Evolutionary conservation across 176 grass and related monocot genomes (phyloP).

Genomic region (Triticum timopheevii): DNA sequence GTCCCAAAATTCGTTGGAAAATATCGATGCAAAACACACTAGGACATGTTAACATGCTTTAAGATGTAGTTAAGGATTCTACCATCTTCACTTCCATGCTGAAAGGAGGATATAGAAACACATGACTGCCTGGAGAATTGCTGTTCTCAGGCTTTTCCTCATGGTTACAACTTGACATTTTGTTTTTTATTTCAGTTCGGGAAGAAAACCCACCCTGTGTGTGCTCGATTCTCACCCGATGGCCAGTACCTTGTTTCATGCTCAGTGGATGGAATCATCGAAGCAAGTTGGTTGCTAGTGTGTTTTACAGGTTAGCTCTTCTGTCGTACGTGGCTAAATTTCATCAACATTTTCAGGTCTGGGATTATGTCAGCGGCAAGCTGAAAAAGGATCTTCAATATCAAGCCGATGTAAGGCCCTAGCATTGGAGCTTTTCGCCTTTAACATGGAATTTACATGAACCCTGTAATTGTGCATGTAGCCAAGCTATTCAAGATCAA

Average conservation of each 20-base stretch:
- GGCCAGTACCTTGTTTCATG: conserved; percentile 97
- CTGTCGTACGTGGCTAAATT: conserved; percentile 23
- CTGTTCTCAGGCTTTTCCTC: neutral
- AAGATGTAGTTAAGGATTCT: conserved; percentile 22
- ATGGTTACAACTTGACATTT: neutral
- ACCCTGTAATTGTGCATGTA: neutral
- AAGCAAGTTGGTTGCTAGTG: conserved; percentile 55
- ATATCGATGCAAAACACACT: neutral
- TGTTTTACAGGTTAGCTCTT: conserved; percentile 17
- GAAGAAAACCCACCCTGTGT: conserved; percentile 99
- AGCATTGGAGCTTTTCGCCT: neutral
- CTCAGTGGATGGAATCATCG: conserved; percentile 95
- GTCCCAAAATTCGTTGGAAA: neutral
- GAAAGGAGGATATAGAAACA: conserved; percentile 4
- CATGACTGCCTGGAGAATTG: neutral
- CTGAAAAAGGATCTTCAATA: conserved; percentile 99
- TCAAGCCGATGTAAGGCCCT: conserved; percentile 83
- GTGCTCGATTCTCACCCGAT: conserved; percentile 96
- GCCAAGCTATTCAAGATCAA: conserved; percentile 13
- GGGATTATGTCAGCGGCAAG: conserved; percentile 97
- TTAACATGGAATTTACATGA: conserved; percentile 17
- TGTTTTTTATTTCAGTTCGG: conserved; percentile 70
- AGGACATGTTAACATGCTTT: neutral
- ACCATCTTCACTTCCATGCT: neutral
- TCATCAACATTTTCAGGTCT: conserved; percentile 60